Evolutionary conservation across 1,284 basidiomycete species (phyloP).

Genomic region (Sporisorium exsertum): DNA sequence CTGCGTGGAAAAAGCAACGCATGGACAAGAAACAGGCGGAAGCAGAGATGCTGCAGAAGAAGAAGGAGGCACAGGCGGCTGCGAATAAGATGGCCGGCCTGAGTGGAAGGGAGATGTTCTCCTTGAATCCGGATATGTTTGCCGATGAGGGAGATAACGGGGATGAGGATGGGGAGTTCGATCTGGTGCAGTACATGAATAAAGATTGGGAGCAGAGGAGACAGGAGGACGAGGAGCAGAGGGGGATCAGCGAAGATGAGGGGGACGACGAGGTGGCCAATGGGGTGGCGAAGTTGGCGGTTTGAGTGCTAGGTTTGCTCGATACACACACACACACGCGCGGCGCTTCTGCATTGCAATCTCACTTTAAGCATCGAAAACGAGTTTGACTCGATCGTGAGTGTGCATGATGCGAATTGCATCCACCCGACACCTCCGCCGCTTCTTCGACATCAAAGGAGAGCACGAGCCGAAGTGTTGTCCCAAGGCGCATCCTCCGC

Average conservation of each 20-base stretch:
- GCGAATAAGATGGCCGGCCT: constrained; percentile 93
- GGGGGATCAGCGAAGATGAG: constrained; percentile 29
- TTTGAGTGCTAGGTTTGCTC: background rate
- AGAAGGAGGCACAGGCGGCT: constrained; percentile 84
- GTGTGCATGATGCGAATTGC: background rate
- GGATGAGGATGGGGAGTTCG: constrained; percentile 67
- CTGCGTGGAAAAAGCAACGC: constrained; percentile 84
- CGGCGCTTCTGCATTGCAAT: background rate
- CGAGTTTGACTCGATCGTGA: background rate
- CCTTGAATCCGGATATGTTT: constrained; percentile 95
- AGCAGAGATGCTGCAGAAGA: constrained; percentile 88
- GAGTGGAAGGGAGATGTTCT: constrained; percentile 92
- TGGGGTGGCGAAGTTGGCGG: constrained; percentile 20
- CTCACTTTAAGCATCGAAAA: background rate
- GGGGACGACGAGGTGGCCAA: constrained; percentile 36
- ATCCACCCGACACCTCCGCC: too few relatives aligned
- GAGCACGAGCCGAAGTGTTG: constrained; percentile 9
- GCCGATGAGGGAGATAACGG: constrained; percentile 76
- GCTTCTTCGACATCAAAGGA: background rate
- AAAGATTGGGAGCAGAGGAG: constrained; percentile 62
- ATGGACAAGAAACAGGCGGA: constrained; percentile 77
- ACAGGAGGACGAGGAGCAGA: constrained; percentile 51
- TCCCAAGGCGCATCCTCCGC: constrained; percentile 51
- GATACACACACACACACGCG: background rate
- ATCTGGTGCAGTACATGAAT: constrained; percentile 62